Evolutionary conservation across 2,329 filamentous ascomycete genomes (phyloP), one percentile per base, ranked within the genome.

Genomic region (Akanthomyces muscarius): DNA sequence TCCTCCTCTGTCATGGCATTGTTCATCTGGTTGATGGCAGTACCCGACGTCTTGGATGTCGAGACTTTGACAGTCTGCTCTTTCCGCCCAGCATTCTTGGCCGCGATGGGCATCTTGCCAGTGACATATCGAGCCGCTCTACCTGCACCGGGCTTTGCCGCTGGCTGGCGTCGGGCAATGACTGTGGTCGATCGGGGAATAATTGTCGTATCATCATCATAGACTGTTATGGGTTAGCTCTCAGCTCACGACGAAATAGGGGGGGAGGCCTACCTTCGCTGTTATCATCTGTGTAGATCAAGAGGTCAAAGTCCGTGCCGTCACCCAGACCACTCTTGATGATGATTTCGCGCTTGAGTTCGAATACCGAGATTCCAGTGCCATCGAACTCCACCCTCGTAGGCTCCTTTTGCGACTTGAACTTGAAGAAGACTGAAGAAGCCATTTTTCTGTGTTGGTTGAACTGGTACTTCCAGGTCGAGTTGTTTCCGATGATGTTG

Each of bases 401-500:
- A 65, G 92, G 91, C 74, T 98, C 95, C 81, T 92, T 97, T 75
- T 96, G 92, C 70, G 94, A 98, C 81, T 97, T 98, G 88, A 99
- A 99, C 81, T 97, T 97, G 90, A 97, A 99, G 80, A 97, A 98
- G 74, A 99, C 95, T 69, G 93, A 98, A 63, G 95, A 97, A 75
- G 92, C 87, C 93, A 97, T 97, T 72, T 72, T 86, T 55, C 18
- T 14, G 38, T 28, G 28, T 33, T n/a, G 57, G 52, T 11, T 5
- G 48, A 36, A 45, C n/a, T 38, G 45, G 38, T 21, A 18, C 42
- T 28, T 33, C 58, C 36, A 44, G 5, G 5, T 53, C 14, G 25
- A 36, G 14, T 45, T 33, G 6, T 33, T 54, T 44, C 11, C 38
- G 18, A 41, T 14, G 44, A 21, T 16, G 41, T 33, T 30, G 44